Evolutionary conservation across 345 rosid species (phyloP), one percentile per base, ranked within the genome.

Genomic region (Populus davidiana): DNA sequence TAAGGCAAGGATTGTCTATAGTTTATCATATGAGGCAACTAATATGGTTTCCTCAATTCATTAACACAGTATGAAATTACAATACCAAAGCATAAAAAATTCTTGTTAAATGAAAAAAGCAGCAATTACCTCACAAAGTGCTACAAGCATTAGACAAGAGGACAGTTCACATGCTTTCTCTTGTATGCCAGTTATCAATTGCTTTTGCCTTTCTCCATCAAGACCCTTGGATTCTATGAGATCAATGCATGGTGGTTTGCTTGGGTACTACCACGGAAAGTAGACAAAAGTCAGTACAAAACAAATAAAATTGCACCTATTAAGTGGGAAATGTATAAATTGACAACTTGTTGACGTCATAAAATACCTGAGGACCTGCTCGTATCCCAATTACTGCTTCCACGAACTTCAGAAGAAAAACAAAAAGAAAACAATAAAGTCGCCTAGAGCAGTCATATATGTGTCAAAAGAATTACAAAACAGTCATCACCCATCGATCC

Each of bases 181-280:
- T 75, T 78, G 85, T 75, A 92, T 84, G 18, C 83, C 80, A 44
- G 80, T 79, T 39, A 90, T 76, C 81, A 95, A 83, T 77, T 80
- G 82, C 67, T 88, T 90, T 82, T 87, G 85, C 86, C 99, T 91
- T 79, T 79, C 81, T 36, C 81, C 87, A 80, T 95, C 97, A 74
- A 95, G 97, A 76, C 98, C 99, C 88, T 93, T 93, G 70, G 92
- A 89, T 38, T 93, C 98, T 71, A 88, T 75, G 73, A 93, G 79
- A 73, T 89, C 79, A 69, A 91, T 83, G n/a, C 25, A 18, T 75
- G 98, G 99, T 21, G 87, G 92, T 71, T 91, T 89, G 72, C 88
- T 82, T 7, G 96, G 97, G 87, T 95, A 95, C 99, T 95, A 79
- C 38, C 73, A 75, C 9, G 29, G 52, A 35, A 86, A 73, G 70